Base-by-base conservation (phyloP, 2,329 filamentous ascomycete species). In the Botryotinia calthae region DNA sequence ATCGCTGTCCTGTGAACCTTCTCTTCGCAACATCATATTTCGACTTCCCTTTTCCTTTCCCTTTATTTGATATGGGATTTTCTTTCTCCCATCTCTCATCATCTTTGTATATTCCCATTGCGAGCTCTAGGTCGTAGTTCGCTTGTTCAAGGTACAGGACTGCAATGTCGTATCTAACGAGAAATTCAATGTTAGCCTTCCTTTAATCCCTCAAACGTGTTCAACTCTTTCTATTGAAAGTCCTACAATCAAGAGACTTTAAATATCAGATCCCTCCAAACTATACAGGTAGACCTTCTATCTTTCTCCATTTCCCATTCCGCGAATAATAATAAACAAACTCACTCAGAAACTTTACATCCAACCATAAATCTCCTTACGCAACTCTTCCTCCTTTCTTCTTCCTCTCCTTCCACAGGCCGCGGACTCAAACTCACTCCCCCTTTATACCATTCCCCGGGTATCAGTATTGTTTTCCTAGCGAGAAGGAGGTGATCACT, bases 321-420 rank as follows among this genome's bases (percentile, higher is more conserved):
- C 14, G 14, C 59, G n/a, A 42, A n/a, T n/a, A n/a, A n/a, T n/a
- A 4, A 72, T 22, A 48, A 8, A 22, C 18, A 14, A 56, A 83
- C 86, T 82, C 90, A 95, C 84, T 95, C 91, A 37, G 88, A 84
- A 42, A 93, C 91, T 80, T 95, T 95, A 82, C 90, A 93, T 1
- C 86, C 86, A 2, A 93, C 89, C 93, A 95, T 95, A 85, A 91
- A 95, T 74, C 91, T 87, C 59, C 93, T 86, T 48, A 95, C 86
- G 79, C 90, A 90, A 28, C 84, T 86, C 82, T 93, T 95, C 75
- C 89, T 86, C 67, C 87, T 84, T 82, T 93, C 90, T 78, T 94
- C 92, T 63, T 92, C 91, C 79, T 93, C 92, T 65, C 90, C 89
- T 71, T 92, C 91, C n/a, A 93, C 78, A 0, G 93, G 92, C 42